Conservation (phyloP, 1,284 basidiomycete genomes). For the Trichosporon sp. region DNA sequence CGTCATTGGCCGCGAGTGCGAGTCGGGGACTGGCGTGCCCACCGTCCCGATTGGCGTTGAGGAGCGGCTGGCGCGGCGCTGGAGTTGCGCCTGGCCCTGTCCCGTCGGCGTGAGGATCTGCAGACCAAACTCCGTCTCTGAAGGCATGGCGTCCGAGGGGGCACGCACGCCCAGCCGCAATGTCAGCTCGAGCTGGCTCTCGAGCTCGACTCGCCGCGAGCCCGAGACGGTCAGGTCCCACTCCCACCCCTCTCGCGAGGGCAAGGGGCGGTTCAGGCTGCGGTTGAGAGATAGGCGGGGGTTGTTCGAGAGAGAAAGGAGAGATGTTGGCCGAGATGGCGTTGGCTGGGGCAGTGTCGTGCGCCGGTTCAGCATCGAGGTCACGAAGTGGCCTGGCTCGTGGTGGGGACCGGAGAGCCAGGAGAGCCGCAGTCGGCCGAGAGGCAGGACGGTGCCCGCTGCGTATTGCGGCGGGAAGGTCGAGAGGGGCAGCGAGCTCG, state of each 20-base stretch:
- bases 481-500: conserved; percentile 24
- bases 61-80: neutral
- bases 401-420: conserved; percentile 57
- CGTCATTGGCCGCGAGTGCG: conserved; percentile 30
- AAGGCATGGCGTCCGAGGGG: conserved; percentile 9
- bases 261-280: conserved; percentile 3
- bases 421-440: conserved; percentile 72
- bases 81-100: no score
- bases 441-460: conserved; percentile 64
- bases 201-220: conserved; percentile 19
- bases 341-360: conserved; percentile 17
- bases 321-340: neutral
- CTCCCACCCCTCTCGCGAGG: conserved; percentile 25
- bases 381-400: conserved; percentile 72
- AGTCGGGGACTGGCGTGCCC: conserved; percentile 17
- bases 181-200: conserved; percentile 22
- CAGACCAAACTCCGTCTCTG: conserved; percentile 24
- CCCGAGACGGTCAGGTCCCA: conserved; percentile 29
- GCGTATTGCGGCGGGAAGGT: conserved; percentile 54
- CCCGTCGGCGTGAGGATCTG: conserved; percentile 27
- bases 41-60: neutral
- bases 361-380: conserved; percentile 53
- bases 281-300: neutral
- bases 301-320: neutral
- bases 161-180: conserved; percentile 28